A percentile compares a stretch with the other conserved stretches of the same genome.
phyloP scores from a whole-genome alignment of 352 stramenopile genomes.

The Phytopythium aichiense region DNA sequence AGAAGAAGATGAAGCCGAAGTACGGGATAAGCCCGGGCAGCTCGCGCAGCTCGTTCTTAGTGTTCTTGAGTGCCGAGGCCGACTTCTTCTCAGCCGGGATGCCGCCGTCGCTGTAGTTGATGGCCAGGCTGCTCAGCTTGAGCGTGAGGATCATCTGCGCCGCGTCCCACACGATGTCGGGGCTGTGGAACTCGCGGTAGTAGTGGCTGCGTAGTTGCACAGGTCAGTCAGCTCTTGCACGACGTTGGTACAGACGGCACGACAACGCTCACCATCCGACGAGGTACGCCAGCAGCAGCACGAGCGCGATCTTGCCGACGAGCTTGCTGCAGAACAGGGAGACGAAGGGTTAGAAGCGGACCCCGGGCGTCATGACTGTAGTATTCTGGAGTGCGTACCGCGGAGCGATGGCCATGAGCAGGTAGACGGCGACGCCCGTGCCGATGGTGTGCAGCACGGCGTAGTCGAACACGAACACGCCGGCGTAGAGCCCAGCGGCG shows the following conservation, averaged over 20 bases:
- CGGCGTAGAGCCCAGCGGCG: slow-evolving; percentile 48
- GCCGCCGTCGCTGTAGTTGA: slow-evolving; percentile 79
- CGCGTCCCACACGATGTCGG: slow-evolving; percentile 78
- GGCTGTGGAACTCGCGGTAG: slow-evolving; percentile 79
- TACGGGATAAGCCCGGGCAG: slow-evolving; percentile 64
- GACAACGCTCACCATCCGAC: slow-evolving; percentile 41
- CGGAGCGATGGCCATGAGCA: slow-evolving; percentile 60
- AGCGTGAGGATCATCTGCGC: slow-evolving; percentile 87
- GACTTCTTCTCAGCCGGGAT: slow-evolving; percentile 77
- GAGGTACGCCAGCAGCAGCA: slow-evolving; percentile 62
- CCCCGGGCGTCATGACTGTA: not conserved
- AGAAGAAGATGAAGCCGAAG: slow-evolving; percentile 86
- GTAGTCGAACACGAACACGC: slow-evolving; percentile 78
- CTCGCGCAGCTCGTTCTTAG: slow-evolving; percentile 70
- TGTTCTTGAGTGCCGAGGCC: slow-evolving; percentile 65
- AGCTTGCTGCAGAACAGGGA: slow-evolving; percentile 27
- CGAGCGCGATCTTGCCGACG: slow-evolving; percentile 61
- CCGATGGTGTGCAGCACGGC: slow-evolving; percentile 71
- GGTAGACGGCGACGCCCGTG: slow-evolving; percentile 55
- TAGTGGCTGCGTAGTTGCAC: slow-evolving; percentile 45
- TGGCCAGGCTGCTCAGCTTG: slow-evolving; percentile 73
- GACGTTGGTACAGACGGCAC: not conserved
- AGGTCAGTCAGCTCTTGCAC: not conserved
- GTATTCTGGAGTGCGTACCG: slow-evolving; percentile 20
- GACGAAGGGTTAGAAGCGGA: not conserved